phyloP scores from a whole-genome alignment of 2,329 filamentous ascomycete genomes.

The Alternaria brassicae region DNA sequence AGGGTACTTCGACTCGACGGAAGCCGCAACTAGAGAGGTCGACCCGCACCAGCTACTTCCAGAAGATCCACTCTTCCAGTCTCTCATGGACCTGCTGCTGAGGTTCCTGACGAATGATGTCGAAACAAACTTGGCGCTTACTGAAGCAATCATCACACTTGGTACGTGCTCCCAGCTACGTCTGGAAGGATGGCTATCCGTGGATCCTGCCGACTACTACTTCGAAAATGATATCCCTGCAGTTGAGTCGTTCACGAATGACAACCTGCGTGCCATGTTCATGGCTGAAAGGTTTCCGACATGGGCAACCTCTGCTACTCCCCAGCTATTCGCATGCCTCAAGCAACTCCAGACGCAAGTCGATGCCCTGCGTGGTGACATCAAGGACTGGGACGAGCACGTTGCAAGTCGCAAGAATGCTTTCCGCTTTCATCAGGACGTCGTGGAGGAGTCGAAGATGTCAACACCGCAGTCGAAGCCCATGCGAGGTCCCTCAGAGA shows the following conservation, averaged over 20 bases:
- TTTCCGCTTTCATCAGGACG: slow-evolving; percentile 56
- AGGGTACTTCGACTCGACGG: slow-evolving; percentile 54
- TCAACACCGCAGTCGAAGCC: slow-evolving; percentile 39
- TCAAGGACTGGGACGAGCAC: slow-evolving; percentile 58
- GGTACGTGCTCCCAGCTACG: slow-evolving; percentile 84
- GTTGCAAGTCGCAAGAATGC: slow-evolving; percentile 58
- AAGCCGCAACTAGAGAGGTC: slow-evolving; percentile 66
- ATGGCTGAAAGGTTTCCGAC: slow-evolving; percentile 46
- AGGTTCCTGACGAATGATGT: slow-evolving; percentile 90
- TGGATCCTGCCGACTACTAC: slow-evolving; percentile 64
- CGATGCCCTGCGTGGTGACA: slow-evolving; percentile 51
- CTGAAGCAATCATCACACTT: slow-evolving; percentile 81
- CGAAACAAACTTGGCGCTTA: slow-evolving; percentile 87
- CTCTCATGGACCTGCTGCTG: slow-evolving; percentile 67
- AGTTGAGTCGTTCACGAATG: slow-evolving; percentile 35
- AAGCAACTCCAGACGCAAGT: slow-evolving; percentile 53
- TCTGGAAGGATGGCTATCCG: slow-evolving; percentile 88
- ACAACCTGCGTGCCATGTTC: slow-evolving; percentile 43
- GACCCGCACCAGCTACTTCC: slow-evolving; percentile 66
- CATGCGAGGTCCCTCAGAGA: slow-evolving; percentile 34
- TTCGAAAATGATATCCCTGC: slow-evolving; percentile 39
- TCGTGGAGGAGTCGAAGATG: slow-evolving; percentile 51
- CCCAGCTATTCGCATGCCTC: slow-evolving; percentile 53
- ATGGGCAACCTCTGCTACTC: slow-evolving; percentile 48
- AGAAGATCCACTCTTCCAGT: slow-evolving; percentile 64